Percentiles rank a stretch among this genome's conserved stretches.
phyloP scores from a whole-genome alignment of 352 stramenopile genomes.

The Phytophthora megakarya region DNA sequence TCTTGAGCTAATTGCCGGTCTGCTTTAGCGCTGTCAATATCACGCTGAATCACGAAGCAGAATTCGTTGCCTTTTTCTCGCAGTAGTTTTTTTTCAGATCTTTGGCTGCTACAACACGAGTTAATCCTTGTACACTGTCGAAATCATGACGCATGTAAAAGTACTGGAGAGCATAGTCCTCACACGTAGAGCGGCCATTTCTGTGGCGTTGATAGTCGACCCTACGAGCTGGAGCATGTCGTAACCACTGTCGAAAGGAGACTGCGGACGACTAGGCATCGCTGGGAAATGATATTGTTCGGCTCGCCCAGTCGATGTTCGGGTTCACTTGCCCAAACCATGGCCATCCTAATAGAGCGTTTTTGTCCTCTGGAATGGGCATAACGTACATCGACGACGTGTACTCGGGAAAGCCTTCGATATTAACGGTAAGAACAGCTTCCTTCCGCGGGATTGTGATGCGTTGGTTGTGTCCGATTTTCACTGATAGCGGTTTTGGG shows the following conservation, averaged over 20 bases:
- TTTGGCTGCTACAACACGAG: background rate
- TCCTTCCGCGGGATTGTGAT: background rate
- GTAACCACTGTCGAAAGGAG: slow-evolving; percentile 2
- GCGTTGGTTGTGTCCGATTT: slow-evolving; percentile 2
- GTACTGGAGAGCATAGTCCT: background rate
- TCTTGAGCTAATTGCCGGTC: background rate
- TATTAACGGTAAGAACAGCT: background rate
- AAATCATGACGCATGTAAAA: slow-evolving; percentile 1
- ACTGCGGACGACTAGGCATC: background rate
- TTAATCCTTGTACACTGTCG: background rate
- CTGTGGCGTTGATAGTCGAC: background rate
- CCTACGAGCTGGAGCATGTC: background rate
- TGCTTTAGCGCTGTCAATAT: background rate
- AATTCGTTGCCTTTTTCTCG: slow-evolving; percentile 1
- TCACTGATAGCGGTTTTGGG: background rate
- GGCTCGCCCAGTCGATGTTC: background rate
- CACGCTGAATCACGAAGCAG: slow-evolving; percentile 13
- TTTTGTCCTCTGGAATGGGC: slow-evolving; percentile 2
- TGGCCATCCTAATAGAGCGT: background rate
- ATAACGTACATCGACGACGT: background rate
- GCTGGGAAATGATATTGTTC: background rate
- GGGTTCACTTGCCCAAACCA: slow-evolving; percentile 1
- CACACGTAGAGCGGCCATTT: background rate
- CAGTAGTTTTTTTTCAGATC: slow-evolving; percentile 1
- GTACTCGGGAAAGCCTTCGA: background rate